Evolutionary conservation across 805 yeast species (phyloP), one percentile per base, ranked within the genome.

Genomic region (Debaryomyces tyrocola): DNA sequence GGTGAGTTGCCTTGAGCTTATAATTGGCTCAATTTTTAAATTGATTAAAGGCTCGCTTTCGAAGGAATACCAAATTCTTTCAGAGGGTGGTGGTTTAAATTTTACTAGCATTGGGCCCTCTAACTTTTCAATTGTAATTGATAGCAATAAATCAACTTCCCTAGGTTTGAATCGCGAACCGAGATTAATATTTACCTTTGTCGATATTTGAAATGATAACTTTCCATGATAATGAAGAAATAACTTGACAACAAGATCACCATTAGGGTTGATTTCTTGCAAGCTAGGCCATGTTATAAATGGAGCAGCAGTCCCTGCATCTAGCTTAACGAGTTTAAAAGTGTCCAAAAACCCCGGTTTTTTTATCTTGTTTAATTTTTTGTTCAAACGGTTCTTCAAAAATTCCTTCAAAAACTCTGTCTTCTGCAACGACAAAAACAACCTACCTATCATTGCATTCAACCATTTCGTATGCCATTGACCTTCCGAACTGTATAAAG

Each of bases 51-150:
- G 99, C 77, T 85, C 88, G 9, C 77, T 66, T 50, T 82, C 87
- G 63, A 90, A 94, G 1, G 88, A 80, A 60, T 90, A 94, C 99
- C 99, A 94, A 1, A 94, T 58, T 57, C 99, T 77, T 44, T 82
- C 83, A 1, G 96, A 84, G 7, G 99, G 98, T 1, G 97, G 96
- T 1, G 95, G 89, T 60, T 94, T 94, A 29, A 92, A 60, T 35
- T 79, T 70, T 17, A 91, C 57, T 0, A 87, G 59, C 46, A 92
- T 53, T 1, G 87, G 86, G 0, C 99, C 99, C 42, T 84, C 82
- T 4, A 94, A 54, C 54, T 75, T 80, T 45, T 79, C 79, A 41
- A 92, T 66, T 1, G 85, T 83, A 1, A 91, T 81, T 14, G 86
- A 80, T 43, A 94, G 67, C 20, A 86, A 75, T 31, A 94, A 69